A percentile compares a stretch with the other conserved stretches of the same genome.
phyloP scores from a whole-genome alignment of 768 basidiomycete genomes.

The Rhizopogon roseolus region DNA sequence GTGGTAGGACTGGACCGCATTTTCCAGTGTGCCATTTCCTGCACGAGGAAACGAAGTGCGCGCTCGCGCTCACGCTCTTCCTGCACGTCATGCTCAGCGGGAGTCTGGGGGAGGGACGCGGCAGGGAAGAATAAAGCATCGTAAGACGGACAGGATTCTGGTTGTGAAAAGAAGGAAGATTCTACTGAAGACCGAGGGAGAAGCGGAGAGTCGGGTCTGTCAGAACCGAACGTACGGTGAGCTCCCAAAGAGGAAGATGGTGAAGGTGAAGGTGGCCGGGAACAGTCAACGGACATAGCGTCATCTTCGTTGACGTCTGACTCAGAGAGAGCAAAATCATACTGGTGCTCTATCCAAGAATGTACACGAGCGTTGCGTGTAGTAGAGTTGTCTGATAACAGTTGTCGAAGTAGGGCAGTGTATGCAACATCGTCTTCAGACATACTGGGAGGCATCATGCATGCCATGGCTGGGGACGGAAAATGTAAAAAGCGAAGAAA shows the following conservation, averaged over 20 bases:
- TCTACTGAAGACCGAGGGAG: conserved; percentile 23
- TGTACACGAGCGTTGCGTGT: conserved; percentile 26
- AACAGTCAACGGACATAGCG: neutral
- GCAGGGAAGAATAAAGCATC: conserved; percentile 31
- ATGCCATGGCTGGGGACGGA: neutral
- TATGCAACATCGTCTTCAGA: conserved; percentile 27
- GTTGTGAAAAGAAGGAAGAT: conserved; percentile 12
- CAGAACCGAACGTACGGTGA: conserved; percentile 15
- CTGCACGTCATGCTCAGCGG: conserved; percentile 9
- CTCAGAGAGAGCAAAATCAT: conserved; percentile 29
- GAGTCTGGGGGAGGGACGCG: neutral
- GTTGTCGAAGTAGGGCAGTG: conserved; percentile 22
- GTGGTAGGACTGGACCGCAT: conserved; percentile 5
- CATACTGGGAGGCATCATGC: conserved; percentile 11
- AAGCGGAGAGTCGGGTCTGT: conserved; percentile 26
- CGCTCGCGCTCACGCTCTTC: conserved; percentile 29
- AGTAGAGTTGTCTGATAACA: conserved; percentile 16
- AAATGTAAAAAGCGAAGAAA: neutral
- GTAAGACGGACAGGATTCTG: conserved; percentile 19
- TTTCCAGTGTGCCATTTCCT: conserved; percentile 28
- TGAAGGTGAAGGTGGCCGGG: conserved; percentile 18
- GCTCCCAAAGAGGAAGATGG: conserved; percentile 28
- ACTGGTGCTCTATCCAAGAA: conserved; percentile 32
- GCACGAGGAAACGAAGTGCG: conserved; percentile 30
- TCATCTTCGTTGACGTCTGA: conserved; percentile 7